Percentiles rank a stretch among this genome's conserved stretches.
Conservation (phyloP, 345 rosid genomes). For the Corchorus olitorius region DNA sequence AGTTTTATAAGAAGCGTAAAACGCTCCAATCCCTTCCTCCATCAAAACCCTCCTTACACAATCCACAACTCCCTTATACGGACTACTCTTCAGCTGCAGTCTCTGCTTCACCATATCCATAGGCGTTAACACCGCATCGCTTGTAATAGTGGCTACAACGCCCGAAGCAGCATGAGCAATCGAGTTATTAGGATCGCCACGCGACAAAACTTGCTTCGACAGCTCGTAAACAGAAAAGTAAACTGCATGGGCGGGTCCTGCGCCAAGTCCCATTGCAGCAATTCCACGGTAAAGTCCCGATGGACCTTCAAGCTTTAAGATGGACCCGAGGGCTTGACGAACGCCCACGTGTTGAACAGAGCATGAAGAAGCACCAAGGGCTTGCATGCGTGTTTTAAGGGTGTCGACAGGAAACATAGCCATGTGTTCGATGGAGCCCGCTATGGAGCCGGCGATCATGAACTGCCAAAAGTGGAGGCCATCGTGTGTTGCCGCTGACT, state of each 20-base stretch:
- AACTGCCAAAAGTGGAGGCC: constrained; percentile 94
- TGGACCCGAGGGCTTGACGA: constrained; percentile 52
- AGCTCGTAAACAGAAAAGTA: constrained; percentile 70
- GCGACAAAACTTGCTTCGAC: constrained; percentile 54
- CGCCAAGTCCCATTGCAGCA: constrained; percentile 80
- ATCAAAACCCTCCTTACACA: constrained; percentile 55
- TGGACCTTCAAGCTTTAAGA: constrained; percentile 55
- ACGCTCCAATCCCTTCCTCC: constrained; percentile 60
- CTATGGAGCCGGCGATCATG: constrained; percentile 93
- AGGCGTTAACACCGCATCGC: constrained; percentile 71
- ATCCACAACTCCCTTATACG: constrained; percentile 63
- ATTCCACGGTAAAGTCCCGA: constrained; percentile 67
- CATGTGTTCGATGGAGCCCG: constrained; percentile 93
- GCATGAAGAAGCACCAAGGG: constrained; percentile 44
- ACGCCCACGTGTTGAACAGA: constrained; percentile 49
- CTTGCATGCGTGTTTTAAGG: constrained; percentile 80
- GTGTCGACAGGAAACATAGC: constrained; percentile 86
- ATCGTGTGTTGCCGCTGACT: constrained; percentile 44
- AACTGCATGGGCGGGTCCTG: constrained; percentile 85
- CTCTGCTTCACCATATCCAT: constrained; percentile 90
- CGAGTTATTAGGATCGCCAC: constrained; percentile 48
- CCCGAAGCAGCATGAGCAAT: constrained; percentile 67
- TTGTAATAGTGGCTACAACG: constrained; percentile 61
- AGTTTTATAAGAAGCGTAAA: constrained; percentile 65
- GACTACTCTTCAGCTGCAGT: constrained; percentile 49